phyloP scores from a whole-genome alignment of 2,329 filamentous ascomycete species.

The Alternaria gaisen region DNA sequence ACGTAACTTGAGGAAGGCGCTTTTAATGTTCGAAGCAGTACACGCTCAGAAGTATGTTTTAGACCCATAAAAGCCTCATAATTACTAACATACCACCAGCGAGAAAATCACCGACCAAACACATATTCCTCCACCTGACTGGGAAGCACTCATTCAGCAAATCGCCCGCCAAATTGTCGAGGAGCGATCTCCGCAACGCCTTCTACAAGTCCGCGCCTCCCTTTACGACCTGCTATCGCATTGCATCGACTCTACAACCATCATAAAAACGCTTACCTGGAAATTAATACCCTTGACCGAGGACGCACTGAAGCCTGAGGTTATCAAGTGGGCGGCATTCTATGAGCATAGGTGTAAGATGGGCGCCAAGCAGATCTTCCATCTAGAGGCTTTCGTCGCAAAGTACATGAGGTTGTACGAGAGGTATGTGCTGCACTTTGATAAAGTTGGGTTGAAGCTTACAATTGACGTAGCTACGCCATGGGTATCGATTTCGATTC shows the following conservation, averaged over 20 bases:
- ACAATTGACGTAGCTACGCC: slow-evolving; percentile 55
- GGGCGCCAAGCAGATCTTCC: slow-evolving; percentile 95
- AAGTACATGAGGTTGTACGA: slow-evolving; percentile 98
- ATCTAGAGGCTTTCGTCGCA: slow-evolving; percentile 96
- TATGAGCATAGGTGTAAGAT: slow-evolving; percentile 95
- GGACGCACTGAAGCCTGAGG: slow-evolving; percentile 86
- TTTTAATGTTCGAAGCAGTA: slow-evolving; percentile 97
- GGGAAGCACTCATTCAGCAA: slow-evolving; percentile 89
- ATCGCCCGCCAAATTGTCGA: slow-evolving; percentile 93
- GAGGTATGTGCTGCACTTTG: slow-evolving; percentile 66
- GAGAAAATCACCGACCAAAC: slow-evolving; percentile 90
- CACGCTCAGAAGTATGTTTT: slow-evolving; percentile 89
- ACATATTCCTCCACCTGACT: slow-evolving; percentile 92
- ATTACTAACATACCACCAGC: slow-evolving; percentile 58
- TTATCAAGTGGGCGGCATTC: slow-evolving; percentile 95
- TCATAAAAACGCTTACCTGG: slow-evolving; percentile 94
- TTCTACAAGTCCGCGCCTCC: slow-evolving; percentile 87
- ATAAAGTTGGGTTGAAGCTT: not conserved
- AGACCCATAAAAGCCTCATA: not conserved
- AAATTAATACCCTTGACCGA: slow-evolving; percentile 89
- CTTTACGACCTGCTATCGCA: slow-evolving; percentile 98
- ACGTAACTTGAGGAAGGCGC: slow-evolving; percentile 84
- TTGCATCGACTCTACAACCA: slow-evolving; percentile 93
- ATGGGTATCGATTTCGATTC: slow-evolving; percentile 73
- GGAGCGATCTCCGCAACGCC: slow-evolving; percentile 88